These are phyloP conservation scores for Beta macrorhiza DNA, from an alignment of 179 eudicot species.

Conservation along the genomic window DNA sequence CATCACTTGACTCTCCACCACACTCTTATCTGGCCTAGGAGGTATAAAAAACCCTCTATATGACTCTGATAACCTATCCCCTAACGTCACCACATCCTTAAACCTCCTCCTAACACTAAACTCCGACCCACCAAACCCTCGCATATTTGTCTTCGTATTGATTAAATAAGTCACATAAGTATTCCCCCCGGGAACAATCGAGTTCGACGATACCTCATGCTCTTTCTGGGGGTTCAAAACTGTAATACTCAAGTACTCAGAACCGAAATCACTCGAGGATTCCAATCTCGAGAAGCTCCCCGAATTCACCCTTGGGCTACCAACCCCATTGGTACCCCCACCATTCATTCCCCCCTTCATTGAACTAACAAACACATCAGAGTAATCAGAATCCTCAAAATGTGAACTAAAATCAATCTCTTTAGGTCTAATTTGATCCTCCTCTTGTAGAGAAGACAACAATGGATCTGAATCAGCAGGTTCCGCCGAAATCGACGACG, in stretches of 20 bases:
- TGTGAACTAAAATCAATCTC: slow-evolving; percentile 23
- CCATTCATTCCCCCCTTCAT: slow-evolving; percentile 28
- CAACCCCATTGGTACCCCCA: slow-evolving; percentile 35
- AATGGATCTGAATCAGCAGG: slow-evolving; percentile 66
- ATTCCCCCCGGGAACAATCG: slow-evolving; percentile 74
- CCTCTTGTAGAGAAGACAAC: slow-evolving; percentile 32
- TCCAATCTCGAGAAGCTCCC: slow-evolving; percentile 30
- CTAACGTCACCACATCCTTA: slow-evolving; percentile 71
- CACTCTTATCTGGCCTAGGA: slow-evolving; percentile 87
- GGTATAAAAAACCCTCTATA: slow-evolving; percentile 87
- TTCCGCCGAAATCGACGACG: slow-evolving; percentile 30
- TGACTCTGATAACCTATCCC: slow-evolving; percentile 71
- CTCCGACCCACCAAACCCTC: slow-evolving; percentile 57
- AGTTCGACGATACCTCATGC: slow-evolving; percentile 48
- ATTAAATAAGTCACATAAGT: slow-evolving; percentile 71
- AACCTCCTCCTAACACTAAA: slow-evolving; percentile 77
- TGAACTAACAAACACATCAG: slow-evolving; percentile 45
- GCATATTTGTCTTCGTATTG: slow-evolving; percentile 57
- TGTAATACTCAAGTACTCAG: slow-evolving; percentile 51
- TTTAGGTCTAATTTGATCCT: slow-evolving; percentile 24
- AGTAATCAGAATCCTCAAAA: slow-evolving; percentile 31
- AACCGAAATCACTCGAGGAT: slow-evolving; percentile 27
- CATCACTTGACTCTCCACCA: slow-evolving; percentile 97
- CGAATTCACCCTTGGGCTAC: slow-evolving; percentile 18
- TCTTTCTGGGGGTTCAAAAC: slow-evolving; percentile 86